phyloP scores from a whole-genome alignment of 2,329 filamentous ascomycete species.

The Penicillium sp. region DNA sequence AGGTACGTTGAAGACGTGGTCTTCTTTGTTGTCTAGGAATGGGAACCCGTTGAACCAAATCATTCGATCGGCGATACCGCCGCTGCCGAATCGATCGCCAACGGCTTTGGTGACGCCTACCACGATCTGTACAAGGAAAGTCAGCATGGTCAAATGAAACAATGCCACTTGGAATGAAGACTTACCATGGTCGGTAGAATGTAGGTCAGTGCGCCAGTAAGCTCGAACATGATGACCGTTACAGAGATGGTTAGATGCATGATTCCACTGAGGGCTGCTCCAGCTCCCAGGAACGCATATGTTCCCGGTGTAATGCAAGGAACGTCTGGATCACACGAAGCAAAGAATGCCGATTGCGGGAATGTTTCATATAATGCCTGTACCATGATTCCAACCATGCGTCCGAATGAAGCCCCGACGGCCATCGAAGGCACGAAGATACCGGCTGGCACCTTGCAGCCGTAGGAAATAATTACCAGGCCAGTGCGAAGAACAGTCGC shows the following conservation, averaged over 20 bases:
- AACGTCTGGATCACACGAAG: slow-evolving; percentile 83
- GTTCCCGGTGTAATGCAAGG: slow-evolving; percentile 97
- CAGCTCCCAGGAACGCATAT: slow-evolving; percentile 92
- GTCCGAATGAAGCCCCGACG: slow-evolving; percentile 88
- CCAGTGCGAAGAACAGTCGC: slow-evolving; percentile 80
- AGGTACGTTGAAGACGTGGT: slow-evolving; percentile 92
- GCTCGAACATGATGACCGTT: slow-evolving; percentile 98
- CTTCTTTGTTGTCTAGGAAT: slow-evolving; percentile 95
- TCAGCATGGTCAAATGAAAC: not conserved
- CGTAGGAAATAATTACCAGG: slow-evolving; percentile 92
- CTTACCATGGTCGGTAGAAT: slow-evolving; percentile 89
- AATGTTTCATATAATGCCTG: slow-evolving; percentile 83
- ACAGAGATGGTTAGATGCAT: slow-evolving; percentile 98
- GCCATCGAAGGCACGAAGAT: slow-evolving; percentile 99
- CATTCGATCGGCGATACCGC: slow-evolving; percentile 95
- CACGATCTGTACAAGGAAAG: slow-evolving; percentile 62
- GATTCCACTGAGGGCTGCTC: slow-evolving; percentile 86
- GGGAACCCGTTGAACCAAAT: slow-evolving; percentile 99
- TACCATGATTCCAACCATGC: slow-evolving; percentile 91
- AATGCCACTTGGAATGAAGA: not conserved
- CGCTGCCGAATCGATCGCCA: slow-evolving; percentile 86
- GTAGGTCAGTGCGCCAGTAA: slow-evolving; percentile 95
- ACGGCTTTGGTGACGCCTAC: slow-evolving; percentile 96
- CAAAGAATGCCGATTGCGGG: slow-evolving; percentile 79
- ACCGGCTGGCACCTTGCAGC: slow-evolving; percentile 94